Percentiles rank a stretch among this genome's conserved stretches.
These are phyloP conservation scores for Colletotrichum sp. DNA, from an alignment of 2,329 filamentous ascomycete genomes.

Conservation along the genomic window DNA sequence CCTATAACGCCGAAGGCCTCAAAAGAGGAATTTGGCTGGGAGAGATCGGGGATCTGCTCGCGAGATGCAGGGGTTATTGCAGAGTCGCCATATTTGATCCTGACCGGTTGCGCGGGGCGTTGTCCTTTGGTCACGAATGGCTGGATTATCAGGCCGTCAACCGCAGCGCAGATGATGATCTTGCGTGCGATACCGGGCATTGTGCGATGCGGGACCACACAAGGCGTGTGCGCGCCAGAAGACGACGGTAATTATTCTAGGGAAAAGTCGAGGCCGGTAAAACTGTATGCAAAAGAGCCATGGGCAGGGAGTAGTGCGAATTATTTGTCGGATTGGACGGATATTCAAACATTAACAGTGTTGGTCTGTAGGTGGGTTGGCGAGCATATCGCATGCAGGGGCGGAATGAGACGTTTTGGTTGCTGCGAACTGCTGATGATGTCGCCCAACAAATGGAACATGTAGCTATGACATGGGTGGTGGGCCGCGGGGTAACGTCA, in stretches of 20 bases:
- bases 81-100: constrained; percentile 73
- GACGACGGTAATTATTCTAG: background rate
- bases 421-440: constrained; percentile 14
- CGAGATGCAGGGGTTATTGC: constrained; percentile 47
- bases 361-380: background rate
- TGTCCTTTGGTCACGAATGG: constrained; percentile 68
- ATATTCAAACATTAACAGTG: background rate
- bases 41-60: constrained; percentile 49
- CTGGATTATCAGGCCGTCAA: constrained; percentile 84
- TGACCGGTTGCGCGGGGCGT: constrained; percentile 61
- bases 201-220: background rate
- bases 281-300: background rate
- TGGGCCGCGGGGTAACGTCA: constrained; percentile 22
- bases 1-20: constrained; percentile 67
- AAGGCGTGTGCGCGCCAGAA: background rate
- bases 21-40: constrained; percentile 54
- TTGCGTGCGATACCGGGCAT: constrained; percentile 85
- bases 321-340: background rate
- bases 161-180: constrained; percentile 78
- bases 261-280: background rate
- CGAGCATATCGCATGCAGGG: background rate
- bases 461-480: constrained; percentile 22
- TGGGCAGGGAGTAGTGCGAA: background rate
- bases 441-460: constrained; percentile 9
- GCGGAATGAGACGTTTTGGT: constrained; percentile 1